Percentiles rank a stretch among this genome's conserved stretches.
Evolutionary conservation across 331 rosid genomes (phyloP).

Genomic region (Rosa hybrid): DNA sequence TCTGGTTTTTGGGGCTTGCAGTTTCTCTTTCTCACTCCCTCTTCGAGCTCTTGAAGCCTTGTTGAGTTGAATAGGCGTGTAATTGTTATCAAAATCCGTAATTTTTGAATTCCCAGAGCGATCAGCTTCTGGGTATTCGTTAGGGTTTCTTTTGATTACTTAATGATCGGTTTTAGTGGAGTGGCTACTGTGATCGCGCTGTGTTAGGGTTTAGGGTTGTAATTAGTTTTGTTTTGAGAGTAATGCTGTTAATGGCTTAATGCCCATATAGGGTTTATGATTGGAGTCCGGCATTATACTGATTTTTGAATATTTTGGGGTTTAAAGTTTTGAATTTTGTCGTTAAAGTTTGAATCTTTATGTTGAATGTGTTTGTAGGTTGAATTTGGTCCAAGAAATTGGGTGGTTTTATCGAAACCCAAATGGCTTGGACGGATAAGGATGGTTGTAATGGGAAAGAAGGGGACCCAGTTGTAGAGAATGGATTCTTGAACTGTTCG

Average conservation of each 20-base stretch:
- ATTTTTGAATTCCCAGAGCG: not conserved
- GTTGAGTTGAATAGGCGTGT: not conserved
- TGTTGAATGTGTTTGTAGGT: slow-evolving; percentile 19
- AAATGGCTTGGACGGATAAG: slow-evolving; percentile 74
- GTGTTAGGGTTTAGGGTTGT: slow-evolving; percentile 11
- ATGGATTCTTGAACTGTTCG: slow-evolving; percentile 67
- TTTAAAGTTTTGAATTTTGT: not conserved
- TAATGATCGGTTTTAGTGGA: slow-evolving; percentile 19
- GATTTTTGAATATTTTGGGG: not conserved
- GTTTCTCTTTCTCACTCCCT: not conserved
- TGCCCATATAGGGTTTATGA: not conserved
- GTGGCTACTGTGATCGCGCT: slow-evolving; percentile 16
- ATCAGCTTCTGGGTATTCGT: slow-evolving; percentile 11
- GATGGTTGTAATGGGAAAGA: slow-evolving; percentile 54
- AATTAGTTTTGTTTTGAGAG: not conserved
- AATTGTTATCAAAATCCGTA: not conserved
- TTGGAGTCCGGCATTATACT: not conserved
- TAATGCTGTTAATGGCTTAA: not conserved
- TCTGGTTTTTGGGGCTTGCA: not conserved
- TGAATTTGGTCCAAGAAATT: slow-evolving; percentile 35
- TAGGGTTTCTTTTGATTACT: slow-evolving; percentile 42
- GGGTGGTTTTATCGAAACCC: slow-evolving; percentile 29
- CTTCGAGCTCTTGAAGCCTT: not conserved
- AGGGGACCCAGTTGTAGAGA: slow-evolving; percentile 50
- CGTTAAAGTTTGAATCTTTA: slow-evolving; percentile 7